A percentile compares a stretch with the other conserved stretches of the same genome.
phyloP scores from a whole-genome alignment of 1,139 yeast species.

The Blastobotrys capitulatus region DNA sequence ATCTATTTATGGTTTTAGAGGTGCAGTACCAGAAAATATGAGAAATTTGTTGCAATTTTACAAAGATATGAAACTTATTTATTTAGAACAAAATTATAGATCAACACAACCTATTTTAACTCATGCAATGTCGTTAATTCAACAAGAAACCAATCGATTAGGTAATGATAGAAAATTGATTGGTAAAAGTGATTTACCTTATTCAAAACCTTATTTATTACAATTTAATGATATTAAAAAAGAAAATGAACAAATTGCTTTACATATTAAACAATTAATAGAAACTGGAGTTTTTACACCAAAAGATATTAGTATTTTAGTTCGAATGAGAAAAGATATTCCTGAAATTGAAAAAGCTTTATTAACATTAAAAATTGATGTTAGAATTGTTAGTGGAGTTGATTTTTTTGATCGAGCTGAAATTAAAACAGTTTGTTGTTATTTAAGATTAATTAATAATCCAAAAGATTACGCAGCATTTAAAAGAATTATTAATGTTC shows the following conservation, averaged over 20 bases:
- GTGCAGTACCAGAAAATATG: conserved; percentile 71
- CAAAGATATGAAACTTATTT: conserved; percentile 35
- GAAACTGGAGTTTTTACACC: conserved; percentile 33
- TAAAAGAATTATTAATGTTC: conserved; percentile 51
- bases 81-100: conserved; percentile 68
- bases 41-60: conserved; percentile 49
- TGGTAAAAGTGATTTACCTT: conserved; percentile 3
- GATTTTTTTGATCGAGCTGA: conserved; percentile 81
- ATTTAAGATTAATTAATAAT: conserved; percentile 55
- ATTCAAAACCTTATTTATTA: conserved; percentile 40
- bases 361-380: conserved; percentile 52
- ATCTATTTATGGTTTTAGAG: conserved; percentile 82
- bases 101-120: conserved; percentile 65
- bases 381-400: conserved; percentile 59
- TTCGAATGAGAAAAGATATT: conserved; percentile 57
- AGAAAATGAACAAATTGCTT: conserved; percentile 57
- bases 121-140: conserved; percentile 62
- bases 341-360: conserved; percentile 58
- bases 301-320: conserved; percentile 64
- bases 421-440: conserved; percentile 57
- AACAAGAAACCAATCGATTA: conserved; percentile 41
- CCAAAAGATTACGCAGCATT: conserved; percentile 56
- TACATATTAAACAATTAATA: conserved; percentile 42
- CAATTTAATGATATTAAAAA: conserved; percentile 38
- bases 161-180: conserved; percentile 15